A percentile compares a stretch with the other conserved stretches of the same genome.
These are phyloP conservation scores for Bipolaris cookei DNA, from an alignment of 2,329 filamentous ascomycete genomes.

Conservation along the genomic window DNA sequence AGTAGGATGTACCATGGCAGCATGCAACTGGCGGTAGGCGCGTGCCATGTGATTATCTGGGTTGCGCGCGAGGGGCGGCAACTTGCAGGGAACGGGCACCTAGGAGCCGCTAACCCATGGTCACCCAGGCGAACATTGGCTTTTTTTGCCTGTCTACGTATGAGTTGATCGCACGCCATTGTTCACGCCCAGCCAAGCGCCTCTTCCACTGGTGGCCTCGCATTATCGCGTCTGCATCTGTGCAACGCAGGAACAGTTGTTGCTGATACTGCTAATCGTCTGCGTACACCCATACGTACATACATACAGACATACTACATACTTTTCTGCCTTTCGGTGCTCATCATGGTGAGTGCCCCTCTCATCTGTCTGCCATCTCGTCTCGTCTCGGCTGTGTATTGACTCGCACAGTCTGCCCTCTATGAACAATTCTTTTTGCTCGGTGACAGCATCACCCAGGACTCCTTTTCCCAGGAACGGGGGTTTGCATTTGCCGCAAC, in stretches of 20 bases:
- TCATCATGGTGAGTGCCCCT: constrained; percentile 20
- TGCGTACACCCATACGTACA: neutral
- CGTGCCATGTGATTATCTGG: constrained; percentile 17
- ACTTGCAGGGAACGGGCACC: constrained; percentile 7
- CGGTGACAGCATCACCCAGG: constrained; percentile 87
- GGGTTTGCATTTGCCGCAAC: constrained; percentile 78
- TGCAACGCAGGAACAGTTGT: constrained; percentile 5
- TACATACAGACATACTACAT: no score
- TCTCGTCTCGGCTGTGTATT: neutral
- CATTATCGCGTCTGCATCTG: constrained; percentile 3
- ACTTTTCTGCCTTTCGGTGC: neutral
- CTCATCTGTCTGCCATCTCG: neutral
- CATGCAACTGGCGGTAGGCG: constrained; percentile 14
- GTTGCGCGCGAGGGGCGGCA: constrained; percentile 11
- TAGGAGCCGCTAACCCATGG: no score
- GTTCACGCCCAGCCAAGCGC: neutral
- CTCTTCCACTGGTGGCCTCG: neutral
- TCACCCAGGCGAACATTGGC: no score
- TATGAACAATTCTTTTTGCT: constrained; percentile 70
- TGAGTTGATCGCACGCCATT: constrained; percentile 1
- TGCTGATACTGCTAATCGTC: neutral
- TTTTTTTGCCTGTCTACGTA: no score
- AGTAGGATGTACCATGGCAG: neutral
- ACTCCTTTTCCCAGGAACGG: constrained; percentile 63
- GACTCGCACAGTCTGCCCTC: constrained; percentile 31